A percentile compares a stretch with the other conserved stretches of the same genome.
phyloP scores from a whole-genome alignment of 2,329 filamentous ascomycete species.

The Didymella sp. region DNA sequence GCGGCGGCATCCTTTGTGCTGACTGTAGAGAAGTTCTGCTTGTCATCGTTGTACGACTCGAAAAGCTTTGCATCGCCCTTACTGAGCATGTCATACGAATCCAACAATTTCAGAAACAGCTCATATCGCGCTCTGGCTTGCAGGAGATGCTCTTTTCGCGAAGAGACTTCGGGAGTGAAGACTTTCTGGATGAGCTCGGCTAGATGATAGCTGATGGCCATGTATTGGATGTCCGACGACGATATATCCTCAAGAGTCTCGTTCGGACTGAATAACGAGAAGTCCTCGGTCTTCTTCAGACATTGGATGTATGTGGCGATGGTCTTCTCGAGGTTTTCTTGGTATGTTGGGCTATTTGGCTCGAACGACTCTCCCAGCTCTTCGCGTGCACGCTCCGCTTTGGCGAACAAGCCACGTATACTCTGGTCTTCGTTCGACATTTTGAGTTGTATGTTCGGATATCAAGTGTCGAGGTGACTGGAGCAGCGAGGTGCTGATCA shows the following conservation, averaged over 20 bases:
- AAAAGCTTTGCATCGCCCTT: slow-evolving; percentile 71
- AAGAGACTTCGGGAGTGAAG: slow-evolving; percentile 61
- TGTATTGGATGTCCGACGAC: slow-evolving; percentile 82
- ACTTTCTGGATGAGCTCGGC: slow-evolving; percentile 80
- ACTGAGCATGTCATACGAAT: slow-evolving; percentile 77
- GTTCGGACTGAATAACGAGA: slow-evolving; percentile 89
- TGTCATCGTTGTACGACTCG: slow-evolving; percentile 75
- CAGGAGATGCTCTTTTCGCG: slow-evolving; percentile 65
- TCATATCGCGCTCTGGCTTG: slow-evolving; percentile 76
- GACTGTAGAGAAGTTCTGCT: slow-evolving; percentile 74
- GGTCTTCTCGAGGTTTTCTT: slow-evolving; percentile 69
- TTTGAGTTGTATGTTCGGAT: slow-evolving; percentile 1
- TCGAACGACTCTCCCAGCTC: slow-evolving; percentile 69
- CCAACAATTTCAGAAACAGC: slow-evolving; percentile 75
- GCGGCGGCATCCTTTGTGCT: slow-evolving; percentile 70
- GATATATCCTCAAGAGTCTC: slow-evolving; percentile 86
- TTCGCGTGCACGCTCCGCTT: slow-evolving; percentile 63
- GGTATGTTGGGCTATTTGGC: slow-evolving; percentile 70
- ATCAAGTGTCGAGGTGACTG: slow-evolving; percentile 2
- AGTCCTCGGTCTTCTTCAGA: slow-evolving; percentile 69
- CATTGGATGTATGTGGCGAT: slow-evolving; percentile 77
- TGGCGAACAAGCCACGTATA: slow-evolving; percentile 61
- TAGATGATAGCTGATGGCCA: slow-evolving; percentile 77
- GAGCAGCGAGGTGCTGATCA: slow-evolving; percentile 1
- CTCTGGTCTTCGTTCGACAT: slow-evolving; percentile 59